These are phyloP conservation scores for Immersiella caudata DNA, from an alignment of 495 filamentous ascomycete species.

Conservation along the genomic window DNA sequence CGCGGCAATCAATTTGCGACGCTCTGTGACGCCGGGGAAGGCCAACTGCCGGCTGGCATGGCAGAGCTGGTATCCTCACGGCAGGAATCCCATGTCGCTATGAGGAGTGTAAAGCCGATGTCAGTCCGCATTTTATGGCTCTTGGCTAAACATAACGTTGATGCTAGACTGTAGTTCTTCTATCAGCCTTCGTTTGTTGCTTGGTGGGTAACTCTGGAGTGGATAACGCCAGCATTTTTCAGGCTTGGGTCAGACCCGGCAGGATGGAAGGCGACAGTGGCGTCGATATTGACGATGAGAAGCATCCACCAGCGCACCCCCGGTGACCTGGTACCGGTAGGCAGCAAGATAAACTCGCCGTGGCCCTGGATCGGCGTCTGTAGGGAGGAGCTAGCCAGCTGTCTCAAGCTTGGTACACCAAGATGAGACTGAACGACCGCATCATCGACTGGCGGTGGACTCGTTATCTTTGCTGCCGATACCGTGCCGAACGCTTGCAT, in stretches of 20 bases:
- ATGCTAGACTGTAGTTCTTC: background rate
- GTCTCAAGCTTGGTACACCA: background rate
- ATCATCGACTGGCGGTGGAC: too few relatives aligned
- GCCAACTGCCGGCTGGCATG: background rate
- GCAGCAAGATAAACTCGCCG: background rate
- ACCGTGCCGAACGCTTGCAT: background rate
- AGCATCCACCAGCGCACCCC: background rate
- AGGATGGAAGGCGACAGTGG: background rate
- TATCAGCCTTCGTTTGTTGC: background rate
- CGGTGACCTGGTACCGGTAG: background rate
- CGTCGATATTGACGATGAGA: background rate
- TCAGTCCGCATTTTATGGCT: background rate
- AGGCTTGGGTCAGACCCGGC: background rate
- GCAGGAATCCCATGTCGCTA: background rate
- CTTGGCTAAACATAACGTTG: too few relatives aligned
- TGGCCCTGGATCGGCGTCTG: background rate
- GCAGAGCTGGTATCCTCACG: background rate
- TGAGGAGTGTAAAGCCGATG: background rate
- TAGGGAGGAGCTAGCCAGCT: too few relatives aligned
- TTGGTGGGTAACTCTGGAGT: background rate
- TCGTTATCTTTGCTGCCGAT: background rate
- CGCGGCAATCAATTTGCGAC: background rate
- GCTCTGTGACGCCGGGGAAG: background rate
- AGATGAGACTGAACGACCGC: too few relatives aligned
- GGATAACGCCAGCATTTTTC: background rate